These are phyloP conservation scores for Colletotrichum abscissum DNA, from an alignment of 2,329 filamentous ascomycete genomes.

Conservation along the genomic window DNA sequence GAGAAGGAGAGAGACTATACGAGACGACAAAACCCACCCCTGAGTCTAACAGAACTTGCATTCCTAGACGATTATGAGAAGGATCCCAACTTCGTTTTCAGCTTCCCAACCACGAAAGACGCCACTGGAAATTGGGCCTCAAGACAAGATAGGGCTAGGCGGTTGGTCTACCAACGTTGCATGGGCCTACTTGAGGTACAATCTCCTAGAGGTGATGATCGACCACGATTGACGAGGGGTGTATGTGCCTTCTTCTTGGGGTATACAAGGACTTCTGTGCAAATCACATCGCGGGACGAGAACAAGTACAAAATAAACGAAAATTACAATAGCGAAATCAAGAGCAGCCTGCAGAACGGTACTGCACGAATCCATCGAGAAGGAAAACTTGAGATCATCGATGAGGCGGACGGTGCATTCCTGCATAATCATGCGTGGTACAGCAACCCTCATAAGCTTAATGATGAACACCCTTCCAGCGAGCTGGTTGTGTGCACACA, in stretches of 20 bases:
- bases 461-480: neutral
- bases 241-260: neutral
- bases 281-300: neutral
- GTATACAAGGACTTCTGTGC: rapidly evolving
- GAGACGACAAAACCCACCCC: too few species aligned
- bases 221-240: neutral
- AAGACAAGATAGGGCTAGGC: neutral
- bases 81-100: neutral
- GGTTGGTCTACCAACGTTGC: neutral
- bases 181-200: neutral
- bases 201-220: rapidly evolving
- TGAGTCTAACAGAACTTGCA: neutral
- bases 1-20: too few species aligned
- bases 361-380: neutral
- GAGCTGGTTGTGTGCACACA: neutral
- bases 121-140: neutral
- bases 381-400: rapidly evolving
- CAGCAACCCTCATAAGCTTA: neutral
- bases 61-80: neutral
- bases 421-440: neutral
- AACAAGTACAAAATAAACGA: neutral
- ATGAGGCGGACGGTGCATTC: rapidly evolving
- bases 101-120: neutral
- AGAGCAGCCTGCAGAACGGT: neutral
- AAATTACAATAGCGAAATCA: neutral